These are phyloP conservation scores for Tuber microsphaerosporum DNA, from an alignment of 495 filamentous ascomycete species.

Conservation along the genomic window DNA sequence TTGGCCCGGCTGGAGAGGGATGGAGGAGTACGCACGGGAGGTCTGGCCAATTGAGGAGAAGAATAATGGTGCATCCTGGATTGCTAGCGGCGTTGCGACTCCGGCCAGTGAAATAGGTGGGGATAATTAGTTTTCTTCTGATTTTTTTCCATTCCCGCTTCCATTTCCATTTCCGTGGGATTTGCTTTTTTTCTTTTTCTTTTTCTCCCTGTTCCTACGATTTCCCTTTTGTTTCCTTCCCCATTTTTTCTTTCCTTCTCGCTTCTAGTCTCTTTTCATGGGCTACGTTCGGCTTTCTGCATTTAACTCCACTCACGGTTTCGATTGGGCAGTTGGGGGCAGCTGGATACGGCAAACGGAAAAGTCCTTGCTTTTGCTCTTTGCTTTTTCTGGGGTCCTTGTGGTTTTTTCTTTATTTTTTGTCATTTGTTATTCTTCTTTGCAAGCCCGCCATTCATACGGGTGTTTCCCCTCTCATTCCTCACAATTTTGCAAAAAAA, in stretches of 20 bases:
- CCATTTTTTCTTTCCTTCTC: neutral
- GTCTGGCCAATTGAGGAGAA: constrained; percentile 92
- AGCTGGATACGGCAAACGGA: neutral
- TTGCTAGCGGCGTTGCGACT: constrained; percentile 32
- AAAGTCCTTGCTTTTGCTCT: neutral
- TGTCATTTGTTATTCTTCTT: neutral
- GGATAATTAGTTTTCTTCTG: constrained; percentile 14
- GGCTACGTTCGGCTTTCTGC: neutral
- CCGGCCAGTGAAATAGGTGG: constrained; percentile 29
- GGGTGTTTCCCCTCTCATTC: neutral
- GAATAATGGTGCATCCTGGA: constrained; percentile 83
- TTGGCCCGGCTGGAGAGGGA: constrained; percentile 83
- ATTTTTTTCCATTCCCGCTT: neutral
- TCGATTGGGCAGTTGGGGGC: constrained; percentile 1
- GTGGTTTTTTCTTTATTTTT: neutral
- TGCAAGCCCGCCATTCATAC: too few relatives aligned
- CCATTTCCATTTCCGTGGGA: neutral
- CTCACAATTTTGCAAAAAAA: neutral
- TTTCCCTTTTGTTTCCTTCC: neutral
- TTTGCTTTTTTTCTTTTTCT: neutral
- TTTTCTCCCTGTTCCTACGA: neutral
- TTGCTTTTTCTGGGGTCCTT: neutral
- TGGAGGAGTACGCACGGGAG: constrained; percentile 93
- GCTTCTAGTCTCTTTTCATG: neutral
- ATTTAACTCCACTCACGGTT: neutral